Conservation (phyloP, 2,329 filamentous ascomycete genomes). For the Aspergillus carbonarius region DNA sequence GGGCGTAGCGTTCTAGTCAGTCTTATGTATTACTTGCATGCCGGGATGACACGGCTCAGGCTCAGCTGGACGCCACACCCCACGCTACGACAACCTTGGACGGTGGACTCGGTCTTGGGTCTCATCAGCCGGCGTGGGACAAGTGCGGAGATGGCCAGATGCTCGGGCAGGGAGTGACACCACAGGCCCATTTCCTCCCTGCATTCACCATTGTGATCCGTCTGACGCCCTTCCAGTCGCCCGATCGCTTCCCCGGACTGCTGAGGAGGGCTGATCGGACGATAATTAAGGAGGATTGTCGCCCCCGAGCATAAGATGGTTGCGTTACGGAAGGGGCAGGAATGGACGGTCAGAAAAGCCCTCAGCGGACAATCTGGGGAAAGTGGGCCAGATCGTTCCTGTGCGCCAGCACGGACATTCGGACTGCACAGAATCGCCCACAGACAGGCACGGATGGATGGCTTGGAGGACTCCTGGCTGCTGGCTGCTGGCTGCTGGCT, state of each 20-base stretch:
- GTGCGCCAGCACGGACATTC: slow-evolving; percentile 19
- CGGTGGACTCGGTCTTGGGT: neutral
- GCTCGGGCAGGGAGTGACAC: slow-evolving; percentile 18
- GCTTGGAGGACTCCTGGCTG: neutral
- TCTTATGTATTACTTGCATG: slow-evolving; percentile 23
- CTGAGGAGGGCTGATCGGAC: neutral
- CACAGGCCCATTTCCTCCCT: slow-evolving; percentile 18
- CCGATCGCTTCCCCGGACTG: neutral
- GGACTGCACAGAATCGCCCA: slow-evolving; percentile 5
- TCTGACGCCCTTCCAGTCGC: neutral
- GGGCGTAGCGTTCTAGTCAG: slow-evolving; percentile 7
- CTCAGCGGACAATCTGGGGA: slow-evolving; percentile 23
- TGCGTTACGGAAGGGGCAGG: neutral
- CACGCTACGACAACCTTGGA: slow-evolving; percentile 17
- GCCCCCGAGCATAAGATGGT: neutral
- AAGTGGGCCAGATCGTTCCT: slow-evolving; percentile 24
- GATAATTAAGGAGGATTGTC: neutral
- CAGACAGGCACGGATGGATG: neutral
- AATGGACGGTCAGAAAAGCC: neutral
- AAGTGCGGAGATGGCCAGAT: slow-evolving; percentile 13
- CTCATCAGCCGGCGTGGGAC: slow-evolving; percentile 9
- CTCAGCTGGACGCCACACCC: slow-evolving; percentile 26
- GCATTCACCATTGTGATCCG: slow-evolving; percentile 16
- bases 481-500: no score
- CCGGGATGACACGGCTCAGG: slow-evolving; percentile 21